Conservation (phyloP, 2,329 filamentous ascomycete genomes). For the Trichoderma semiorbis region DNA sequence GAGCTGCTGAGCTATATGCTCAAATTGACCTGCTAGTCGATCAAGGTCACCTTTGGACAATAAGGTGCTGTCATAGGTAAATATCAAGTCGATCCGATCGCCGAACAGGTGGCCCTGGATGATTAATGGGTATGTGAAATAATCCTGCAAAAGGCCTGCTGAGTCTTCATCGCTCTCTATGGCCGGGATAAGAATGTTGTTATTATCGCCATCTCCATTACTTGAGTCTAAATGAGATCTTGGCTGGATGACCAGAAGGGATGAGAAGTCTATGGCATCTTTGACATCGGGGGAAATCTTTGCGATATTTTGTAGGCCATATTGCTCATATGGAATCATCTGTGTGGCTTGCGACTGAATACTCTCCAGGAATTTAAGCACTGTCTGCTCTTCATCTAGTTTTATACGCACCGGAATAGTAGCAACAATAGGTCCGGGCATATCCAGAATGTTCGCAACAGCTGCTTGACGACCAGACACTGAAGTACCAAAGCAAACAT, state of each 20-base stretch:
- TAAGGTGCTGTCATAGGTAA: background rate
- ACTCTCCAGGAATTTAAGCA: slow-evolving; percentile 15
- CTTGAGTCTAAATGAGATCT: background rate
- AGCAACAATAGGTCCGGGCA: slow-evolving; percentile 20
- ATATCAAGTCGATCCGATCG: background rate
- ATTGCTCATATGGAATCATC: slow-evolving; percentile 11
- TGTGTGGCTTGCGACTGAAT: slow-evolving; percentile 19
- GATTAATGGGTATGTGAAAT: slow-evolving; percentile 9
- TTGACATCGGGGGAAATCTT: background rate
- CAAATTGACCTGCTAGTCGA: background rate
- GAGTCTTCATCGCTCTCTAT: background rate
- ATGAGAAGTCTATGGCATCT: slow-evolving; percentile 3
- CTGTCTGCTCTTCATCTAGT: slow-evolving; percentile 12
- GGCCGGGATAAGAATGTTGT: background rate
- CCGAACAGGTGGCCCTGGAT: background rate
- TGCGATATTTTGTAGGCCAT: slow-evolving; percentile 1
- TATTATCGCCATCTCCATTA: background rate
- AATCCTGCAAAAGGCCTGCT: background rate
- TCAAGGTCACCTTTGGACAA: background rate
- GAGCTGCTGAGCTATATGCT: slow-evolving; percentile 3
- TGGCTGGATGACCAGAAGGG: slow-evolving; percentile 3
- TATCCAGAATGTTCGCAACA: slow-evolving; percentile 13
- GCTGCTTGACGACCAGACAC: slow-evolving; percentile 22
- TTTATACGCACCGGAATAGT: slow-evolving; percentile 21
- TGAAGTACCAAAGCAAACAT: slow-evolving; percentile 14